phyloP scores from a whole-genome alignment of 1,139 yeast genomes.

The Geotrichum klebahnii region DNA sequence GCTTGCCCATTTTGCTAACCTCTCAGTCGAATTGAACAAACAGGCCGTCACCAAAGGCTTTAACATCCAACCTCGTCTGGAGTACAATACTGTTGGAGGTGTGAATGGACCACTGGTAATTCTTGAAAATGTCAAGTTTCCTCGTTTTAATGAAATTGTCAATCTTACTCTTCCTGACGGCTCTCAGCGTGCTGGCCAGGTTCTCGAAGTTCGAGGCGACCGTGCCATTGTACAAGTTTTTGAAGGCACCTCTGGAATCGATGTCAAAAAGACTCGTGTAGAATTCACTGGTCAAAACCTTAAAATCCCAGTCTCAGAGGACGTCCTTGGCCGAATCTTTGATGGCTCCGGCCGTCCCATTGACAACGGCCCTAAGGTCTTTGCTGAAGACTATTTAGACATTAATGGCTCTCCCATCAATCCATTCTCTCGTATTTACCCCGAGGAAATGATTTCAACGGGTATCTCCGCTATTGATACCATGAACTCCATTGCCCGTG shows the following conservation, averaged over 20 bases:
- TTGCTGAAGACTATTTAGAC: slow-evolving; percentile 97
- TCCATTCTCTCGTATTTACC: slow-evolving; percentile 96
- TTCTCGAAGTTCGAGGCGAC: slow-evolving; percentile 92
- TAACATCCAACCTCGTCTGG: slow-evolving; percentile 81
- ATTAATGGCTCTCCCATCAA: slow-evolving; percentile 98
- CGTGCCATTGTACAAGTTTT: slow-evolving; percentile 98
- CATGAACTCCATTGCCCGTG: slow-evolving; percentile 99
- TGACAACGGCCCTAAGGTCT: slow-evolving; percentile 96
- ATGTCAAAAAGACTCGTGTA: slow-evolving; percentile 93
- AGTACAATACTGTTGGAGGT: slow-evolving; percentile 94
- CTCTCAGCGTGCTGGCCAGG: slow-evolving; percentile 90
- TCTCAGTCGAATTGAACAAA: slow-evolving; percentile 69
- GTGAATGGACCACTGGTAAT: slow-evolving; percentile 97
- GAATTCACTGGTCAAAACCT: slow-evolving; percentile 94
- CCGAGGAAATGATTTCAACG: slow-evolving; percentile 98
- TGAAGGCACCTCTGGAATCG: slow-evolving; percentile 97
- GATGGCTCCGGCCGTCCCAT: slow-evolving; percentile 99
- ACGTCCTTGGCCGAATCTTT: slow-evolving; percentile 93
- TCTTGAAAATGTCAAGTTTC: slow-evolving; percentile 92
- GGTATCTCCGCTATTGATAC: slow-evolving; percentile 98
- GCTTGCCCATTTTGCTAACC: background rate
- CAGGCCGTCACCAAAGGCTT: slow-evolving; percentile 89
- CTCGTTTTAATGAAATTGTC: slow-evolving; percentile 94
- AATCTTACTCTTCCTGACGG: slow-evolving; percentile 96
- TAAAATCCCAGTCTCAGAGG: slow-evolving; percentile 94